Percentiles rank a stretch among this genome's conserved stretches.
phyloP scores from a whole-genome alignment of 805 yeast species.

The Candida cerambycidarum region DNA sequence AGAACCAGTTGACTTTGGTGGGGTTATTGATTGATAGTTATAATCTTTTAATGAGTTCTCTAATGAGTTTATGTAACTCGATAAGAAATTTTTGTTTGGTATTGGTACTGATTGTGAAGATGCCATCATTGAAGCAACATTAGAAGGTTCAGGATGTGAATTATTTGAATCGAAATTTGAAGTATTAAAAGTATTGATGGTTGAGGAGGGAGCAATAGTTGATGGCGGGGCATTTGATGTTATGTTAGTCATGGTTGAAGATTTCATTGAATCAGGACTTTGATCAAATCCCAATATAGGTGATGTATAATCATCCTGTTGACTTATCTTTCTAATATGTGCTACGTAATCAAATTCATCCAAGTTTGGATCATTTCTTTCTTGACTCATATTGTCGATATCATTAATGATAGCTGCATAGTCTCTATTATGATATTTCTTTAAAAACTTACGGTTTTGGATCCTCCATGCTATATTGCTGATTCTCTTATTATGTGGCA shows the following conservation, averaged over 20 bases:
- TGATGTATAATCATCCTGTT: conserved; percentile 26
- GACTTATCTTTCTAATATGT: conserved; percentile 42
- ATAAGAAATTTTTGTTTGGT: conserved; percentile 25
- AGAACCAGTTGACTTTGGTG: conserved; percentile 14
- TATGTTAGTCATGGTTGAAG: conserved; percentile 2
- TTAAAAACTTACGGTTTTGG: conserved; percentile 34
- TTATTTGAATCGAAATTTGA: conserved; percentile 5
- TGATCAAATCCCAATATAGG: conserved; percentile 7
- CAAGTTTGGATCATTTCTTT: conserved; percentile 23
- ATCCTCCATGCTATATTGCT: conserved; percentile 47
- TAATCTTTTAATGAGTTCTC: conserved; percentile 37
- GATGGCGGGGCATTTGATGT: neutral
- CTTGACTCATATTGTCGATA: neutral
- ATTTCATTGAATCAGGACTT: conserved; percentile 14
- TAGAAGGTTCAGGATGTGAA: no score
- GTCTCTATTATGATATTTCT: neutral
- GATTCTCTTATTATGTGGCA: conserved; percentile 44
- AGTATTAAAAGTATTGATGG: neutral
- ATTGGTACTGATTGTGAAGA: conserved; percentile 8
- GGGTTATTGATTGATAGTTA: conserved; percentile 16
- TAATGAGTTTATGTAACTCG: conserved; percentile 39
- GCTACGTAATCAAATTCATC: conserved; percentile 49
- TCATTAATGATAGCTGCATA: neutral
- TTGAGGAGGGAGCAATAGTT: conserved; percentile 7
- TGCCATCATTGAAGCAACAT: neutral